Evolutionary conservation across 2,329 filamentous ascomycete genomes (phyloP).

Genomic region (Calonectria pteridis): DNA sequence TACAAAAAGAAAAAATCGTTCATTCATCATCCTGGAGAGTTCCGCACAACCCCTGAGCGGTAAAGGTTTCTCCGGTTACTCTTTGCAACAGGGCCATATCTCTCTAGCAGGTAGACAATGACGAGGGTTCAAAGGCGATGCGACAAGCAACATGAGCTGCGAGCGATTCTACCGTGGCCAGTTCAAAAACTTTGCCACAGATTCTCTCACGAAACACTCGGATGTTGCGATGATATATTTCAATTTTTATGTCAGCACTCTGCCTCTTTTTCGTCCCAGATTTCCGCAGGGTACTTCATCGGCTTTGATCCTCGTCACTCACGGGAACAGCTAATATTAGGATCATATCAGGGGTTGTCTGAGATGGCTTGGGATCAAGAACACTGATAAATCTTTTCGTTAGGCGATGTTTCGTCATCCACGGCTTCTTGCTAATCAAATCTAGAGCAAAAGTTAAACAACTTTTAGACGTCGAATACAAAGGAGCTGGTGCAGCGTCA

Average conservation of each 20-base stretch:
- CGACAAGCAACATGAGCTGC: background rate
- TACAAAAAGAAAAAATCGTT: background rate
- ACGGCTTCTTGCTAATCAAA: no score
- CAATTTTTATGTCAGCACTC: no score
- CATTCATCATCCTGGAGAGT: background rate
- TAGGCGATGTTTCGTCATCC: no score
- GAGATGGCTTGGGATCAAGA: background rate
- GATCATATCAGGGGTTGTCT: background rate
- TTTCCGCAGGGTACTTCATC: background rate
- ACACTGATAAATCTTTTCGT: no score
- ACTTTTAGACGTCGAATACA: background rate
- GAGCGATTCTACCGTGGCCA: background rate
- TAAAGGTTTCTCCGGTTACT: background rate
- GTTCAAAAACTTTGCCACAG: background rate
- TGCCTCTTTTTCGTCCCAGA: no score
- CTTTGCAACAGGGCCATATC: background rate
- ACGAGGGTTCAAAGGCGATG: background rate
- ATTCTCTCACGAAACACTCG: background rate
- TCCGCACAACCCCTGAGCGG: no score
- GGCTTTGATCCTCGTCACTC: no score
- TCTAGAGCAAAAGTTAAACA: background rate
- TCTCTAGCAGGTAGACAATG: background rate
- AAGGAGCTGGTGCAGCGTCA: background rate
- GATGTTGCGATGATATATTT: background rate
- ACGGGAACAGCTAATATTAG: background rate